Evolutionary conservation across 192 early-diverging fungal species (phyloP).

Genomic region (Allomyces javanicus): DNA sequence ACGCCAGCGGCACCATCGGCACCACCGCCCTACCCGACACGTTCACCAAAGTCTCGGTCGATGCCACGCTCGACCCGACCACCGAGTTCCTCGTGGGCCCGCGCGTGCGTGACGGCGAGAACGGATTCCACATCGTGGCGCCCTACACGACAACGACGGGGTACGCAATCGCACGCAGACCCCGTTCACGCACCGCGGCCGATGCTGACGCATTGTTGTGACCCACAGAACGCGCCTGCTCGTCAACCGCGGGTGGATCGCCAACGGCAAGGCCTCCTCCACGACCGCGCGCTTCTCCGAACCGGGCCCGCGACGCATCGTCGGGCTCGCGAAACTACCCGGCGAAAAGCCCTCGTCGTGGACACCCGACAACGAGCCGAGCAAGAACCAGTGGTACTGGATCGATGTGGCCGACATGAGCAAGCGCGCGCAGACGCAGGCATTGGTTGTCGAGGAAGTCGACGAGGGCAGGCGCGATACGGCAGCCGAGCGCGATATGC

Average conservation of each 20-base stretch:
- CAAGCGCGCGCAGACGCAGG: constrained; percentile 32
- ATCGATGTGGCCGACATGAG: constrained; percentile 62
- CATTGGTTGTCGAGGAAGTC: constrained; percentile 58
- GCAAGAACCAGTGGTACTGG: constrained; percentile 64
- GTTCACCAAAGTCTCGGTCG: constrained; percentile 27
- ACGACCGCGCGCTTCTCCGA: neutral
- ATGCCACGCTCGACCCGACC: constrained; percentile 46
- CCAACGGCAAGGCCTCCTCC: constrained; percentile 29
- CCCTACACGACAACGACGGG: constrained; percentile 23
- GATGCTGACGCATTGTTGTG: neutral
- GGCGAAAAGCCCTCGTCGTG: constrained; percentile 35
- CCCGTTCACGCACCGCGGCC: neutral
- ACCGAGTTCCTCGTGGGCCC: constrained; percentile 71
- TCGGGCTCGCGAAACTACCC: constrained; percentile 41
- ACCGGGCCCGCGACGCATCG: constrained; percentile 28
- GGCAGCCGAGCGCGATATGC: constrained; percentile 5
- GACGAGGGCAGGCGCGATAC: constrained; percentile 22
- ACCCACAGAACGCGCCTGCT: constrained; percentile 41
- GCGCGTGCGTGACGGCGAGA: constrained; percentile 42
- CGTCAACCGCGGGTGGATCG: constrained; percentile 79
- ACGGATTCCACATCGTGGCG: constrained; percentile 53
- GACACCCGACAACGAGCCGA: constrained; percentile 35
- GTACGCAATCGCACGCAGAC: too few species aligned
- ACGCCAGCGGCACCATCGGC: neutral
- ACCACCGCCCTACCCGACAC: neutral